Evolutionary conservation across 495 filamentous ascomycete species (phyloP), one percentile per base, ranked within the genome.

Genomic region (Podospora bellae-mahoneyi): DNA sequence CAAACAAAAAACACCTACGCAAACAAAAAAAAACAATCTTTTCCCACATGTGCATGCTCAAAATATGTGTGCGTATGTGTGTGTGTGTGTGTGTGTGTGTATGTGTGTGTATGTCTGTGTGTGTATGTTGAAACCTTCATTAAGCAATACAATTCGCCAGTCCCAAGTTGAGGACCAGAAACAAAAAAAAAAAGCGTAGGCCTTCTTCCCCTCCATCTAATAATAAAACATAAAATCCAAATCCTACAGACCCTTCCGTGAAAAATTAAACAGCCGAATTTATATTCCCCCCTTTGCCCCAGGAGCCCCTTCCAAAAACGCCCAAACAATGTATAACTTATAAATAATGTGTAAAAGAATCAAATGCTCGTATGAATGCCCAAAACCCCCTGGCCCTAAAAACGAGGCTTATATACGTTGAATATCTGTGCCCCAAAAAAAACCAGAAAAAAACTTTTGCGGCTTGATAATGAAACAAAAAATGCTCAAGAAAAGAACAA

Each of bases 371-470:
- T 26, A 58, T 26, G 55, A 56, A 15, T 58, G n/a, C 20, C 55
- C 55, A 58, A 58, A 26, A 32, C 30, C 30, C 30, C 30, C 30
- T 7, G 30, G 30, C 4, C 30, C 23, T 0, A 20, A 26, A 10
- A 26, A 0, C 55, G 18, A 26, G n/a, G 16, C 27, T 26, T 39
- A 62, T 62, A 62, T 58, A 58, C 55, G 55, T 4, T 19, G 23
- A 58, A 58, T 32, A 58, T 58, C 7, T 59, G 13, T 23, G 18
- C 19, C 2, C 7, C 7, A 5, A 58, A 58, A 59, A 18, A 59
- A 59, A 59, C 56, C 30, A 32, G 7, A 32, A 32, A 60, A 60
- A 60, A 23, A 60, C 60, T 62, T 62, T 62, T 62, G 20, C 9
- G n/a, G n/a, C n/a, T 58, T 20, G 54, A 56, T 23, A 10, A 58